Evolutionary conservation across 164 flowering plant genomes (phyloP).

Genomic region (Magnolia changhungtana): DNA sequence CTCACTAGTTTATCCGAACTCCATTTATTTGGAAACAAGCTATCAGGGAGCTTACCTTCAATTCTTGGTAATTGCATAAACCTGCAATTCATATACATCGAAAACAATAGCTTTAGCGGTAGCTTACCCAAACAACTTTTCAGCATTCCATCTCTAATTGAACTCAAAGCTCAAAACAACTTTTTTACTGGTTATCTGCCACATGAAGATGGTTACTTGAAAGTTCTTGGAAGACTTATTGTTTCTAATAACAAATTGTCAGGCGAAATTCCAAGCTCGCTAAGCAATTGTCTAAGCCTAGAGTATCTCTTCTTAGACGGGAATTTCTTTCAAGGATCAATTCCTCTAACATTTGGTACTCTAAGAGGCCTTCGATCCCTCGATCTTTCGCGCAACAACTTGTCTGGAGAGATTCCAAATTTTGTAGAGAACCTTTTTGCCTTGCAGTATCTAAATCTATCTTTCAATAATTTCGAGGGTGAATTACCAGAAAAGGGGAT

Average conservation of each 20-base stretch:
- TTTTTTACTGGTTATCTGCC: background rate
- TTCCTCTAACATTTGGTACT: background rate
- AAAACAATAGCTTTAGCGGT: background rate
- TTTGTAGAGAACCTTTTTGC: background rate
- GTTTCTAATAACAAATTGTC: background rate
- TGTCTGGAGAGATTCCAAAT: background rate
- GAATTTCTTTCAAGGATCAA: background rate
- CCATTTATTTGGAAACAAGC: background rate
- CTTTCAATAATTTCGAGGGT: constrained; percentile 2
- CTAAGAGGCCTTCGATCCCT: background rate
- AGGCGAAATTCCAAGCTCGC: background rate
- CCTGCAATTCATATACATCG: background rate
- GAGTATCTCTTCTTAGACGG: background rate
- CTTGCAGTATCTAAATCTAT: background rate
- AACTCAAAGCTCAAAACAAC: background rate
- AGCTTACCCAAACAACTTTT: constrained; percentile 1
- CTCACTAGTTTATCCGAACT: background rate
- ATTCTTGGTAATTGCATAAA: background rate
- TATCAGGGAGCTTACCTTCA: constrained; percentile 8
- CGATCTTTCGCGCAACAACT: background rate
- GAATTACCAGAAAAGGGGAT: background rate
- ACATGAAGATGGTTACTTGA: background rate
- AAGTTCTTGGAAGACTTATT: background rate
- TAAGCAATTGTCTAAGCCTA: background rate
- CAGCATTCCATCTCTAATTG: background rate